These are phyloP conservation scores for Zizania latifolia DNA, from an alignment of 176 grass and related monocot species.

Conservation along the genomic window DNA sequence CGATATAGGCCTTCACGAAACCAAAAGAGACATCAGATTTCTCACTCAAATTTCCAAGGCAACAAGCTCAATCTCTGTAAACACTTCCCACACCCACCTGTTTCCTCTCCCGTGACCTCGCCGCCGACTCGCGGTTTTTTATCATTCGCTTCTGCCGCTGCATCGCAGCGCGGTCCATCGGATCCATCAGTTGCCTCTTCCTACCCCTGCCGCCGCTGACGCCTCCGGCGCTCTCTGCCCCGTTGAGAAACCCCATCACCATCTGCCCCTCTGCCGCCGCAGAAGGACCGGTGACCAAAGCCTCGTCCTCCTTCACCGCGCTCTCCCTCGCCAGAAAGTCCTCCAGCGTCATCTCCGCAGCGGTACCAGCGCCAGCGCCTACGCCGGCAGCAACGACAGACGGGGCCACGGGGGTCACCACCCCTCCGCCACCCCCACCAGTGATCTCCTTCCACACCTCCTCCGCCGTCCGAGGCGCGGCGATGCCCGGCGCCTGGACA, in stretches of 20 bases:
- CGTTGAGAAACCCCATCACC: slow-evolving; percentile 26
- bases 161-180: slow-evolving; percentile 63
- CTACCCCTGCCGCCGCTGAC: slow-evolving; percentile 38
- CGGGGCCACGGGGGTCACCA: background rate
- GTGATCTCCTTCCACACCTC: slow-evolving; percentile 87
- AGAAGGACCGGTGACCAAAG: slow-evolving; percentile 21
- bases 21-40: background rate
- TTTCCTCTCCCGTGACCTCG: slow-evolving; percentile 96
- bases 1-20: slow-evolving; percentile 74
- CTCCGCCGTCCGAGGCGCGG: slow-evolving; percentile 48
- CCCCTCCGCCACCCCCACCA: background rate
- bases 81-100: slow-evolving; percentile 43
- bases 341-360: slow-evolving; percentile 75
- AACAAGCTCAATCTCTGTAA: background rate
- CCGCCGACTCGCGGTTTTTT: slow-evolving; percentile 93
- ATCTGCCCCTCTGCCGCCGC: slow-evolving; percentile 13
- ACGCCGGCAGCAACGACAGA: slow-evolving; percentile 8
- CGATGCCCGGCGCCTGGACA: background rate
- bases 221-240: slow-evolving; percentile 7
- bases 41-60: background rate
- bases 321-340: slow-evolving; percentile 80
- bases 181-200: slow-evolving; percentile 75
- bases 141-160: slow-evolving; percentile 98
- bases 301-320: slow-evolving; percentile 35
- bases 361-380: background rate